phyloP scores from a whole-genome alignment of 495 filamentous ascomycete species.

The Astrocystis sublimbata region DNA sequence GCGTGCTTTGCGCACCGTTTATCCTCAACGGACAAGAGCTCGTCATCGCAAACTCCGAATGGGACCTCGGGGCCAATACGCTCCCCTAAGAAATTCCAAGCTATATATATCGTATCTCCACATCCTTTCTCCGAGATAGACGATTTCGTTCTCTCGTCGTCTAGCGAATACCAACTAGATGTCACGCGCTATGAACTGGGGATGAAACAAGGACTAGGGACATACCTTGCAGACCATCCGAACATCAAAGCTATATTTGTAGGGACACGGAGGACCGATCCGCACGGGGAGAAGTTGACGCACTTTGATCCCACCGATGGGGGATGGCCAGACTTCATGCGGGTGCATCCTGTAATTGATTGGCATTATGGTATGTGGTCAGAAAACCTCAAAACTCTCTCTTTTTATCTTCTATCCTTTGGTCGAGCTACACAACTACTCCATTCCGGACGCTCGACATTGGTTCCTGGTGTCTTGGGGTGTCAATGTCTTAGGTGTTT shows the following conservation, averaged over 20 bases:
- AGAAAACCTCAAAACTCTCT: slow-evolving; percentile 44
- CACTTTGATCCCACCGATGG: slow-evolving; percentile 84
- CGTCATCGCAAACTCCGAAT: slow-evolving; percentile 8
- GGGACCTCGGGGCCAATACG: slow-evolving; percentile 16
- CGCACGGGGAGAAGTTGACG: slow-evolving; percentile 74
- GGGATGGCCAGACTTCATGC: slow-evolving; percentile 91
- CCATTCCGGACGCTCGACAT: not conserved
- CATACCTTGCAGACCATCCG: slow-evolving; percentile 66
- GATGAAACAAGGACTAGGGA: slow-evolving; percentile 76
- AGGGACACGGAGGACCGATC: slow-evolving; percentile 88
- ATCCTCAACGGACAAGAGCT: slow-evolving; percentile 15
- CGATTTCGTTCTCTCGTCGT: slow-evolving; percentile 70
- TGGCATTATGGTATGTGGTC: slow-evolving; percentile 96
- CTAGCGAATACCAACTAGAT: slow-evolving; percentile 68
- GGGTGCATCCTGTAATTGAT: slow-evolving; percentile 92
- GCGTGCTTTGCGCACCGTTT: slow-evolving; percentile 56
- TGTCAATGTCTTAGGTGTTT: not conserved
- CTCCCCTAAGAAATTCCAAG: slow-evolving; percentile 56
- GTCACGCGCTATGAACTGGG: slow-evolving; percentile 75
- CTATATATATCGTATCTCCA: slow-evolving; percentile 83
- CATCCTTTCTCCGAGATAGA: slow-evolving; percentile 86
- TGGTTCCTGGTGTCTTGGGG: too few relatives aligned
- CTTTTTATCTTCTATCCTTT: not conserved
- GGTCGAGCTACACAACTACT: too few relatives aligned
- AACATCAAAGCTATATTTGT: slow-evolving; percentile 83